Conservation (phyloP, 2,329 filamentous ascomycete species). For the Colletotrichum sp. region DNA sequence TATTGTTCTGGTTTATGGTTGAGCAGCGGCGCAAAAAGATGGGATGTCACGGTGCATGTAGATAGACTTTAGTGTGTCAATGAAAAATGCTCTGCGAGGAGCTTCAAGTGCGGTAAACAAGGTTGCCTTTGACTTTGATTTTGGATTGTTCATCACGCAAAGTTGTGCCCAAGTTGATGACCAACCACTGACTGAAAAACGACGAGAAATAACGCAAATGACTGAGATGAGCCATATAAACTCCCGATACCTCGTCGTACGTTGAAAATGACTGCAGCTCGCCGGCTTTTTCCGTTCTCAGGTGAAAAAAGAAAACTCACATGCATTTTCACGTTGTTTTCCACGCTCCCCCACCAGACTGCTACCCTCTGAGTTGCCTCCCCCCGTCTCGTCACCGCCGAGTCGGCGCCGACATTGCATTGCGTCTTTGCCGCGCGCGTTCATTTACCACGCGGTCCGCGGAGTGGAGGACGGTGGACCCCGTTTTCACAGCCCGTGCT, state of each 20-base stretch:
- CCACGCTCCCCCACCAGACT: neutral
- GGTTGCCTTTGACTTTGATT: neutral
- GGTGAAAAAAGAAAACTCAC: neutral
- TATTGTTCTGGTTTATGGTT: neutral
- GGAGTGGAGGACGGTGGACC: neutral
- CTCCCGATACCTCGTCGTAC: neutral
- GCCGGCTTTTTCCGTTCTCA: neutral
- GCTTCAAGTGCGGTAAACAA: neutral
- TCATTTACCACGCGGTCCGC: neutral
- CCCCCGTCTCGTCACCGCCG: neutral
- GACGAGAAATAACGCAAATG: neutral
- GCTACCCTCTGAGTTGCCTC: neutral
- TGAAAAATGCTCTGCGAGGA: neutral
- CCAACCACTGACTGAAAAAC: neutral
- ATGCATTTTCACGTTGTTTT: neutral
- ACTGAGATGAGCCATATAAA: neutral
- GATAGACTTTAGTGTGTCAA: neutral
- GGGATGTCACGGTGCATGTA: neutral
- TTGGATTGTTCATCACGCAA: neutral
- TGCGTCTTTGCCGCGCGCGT: neutral
- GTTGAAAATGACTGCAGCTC: neutral
- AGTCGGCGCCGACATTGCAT: neutral
- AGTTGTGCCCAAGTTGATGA: neutral
- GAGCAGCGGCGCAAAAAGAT: neutral
- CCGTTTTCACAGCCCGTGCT: neutral